Conservation (phyloP, 371 early-diverging fungal species). For the Thermomucor indicae-seudaticae region DNA sequence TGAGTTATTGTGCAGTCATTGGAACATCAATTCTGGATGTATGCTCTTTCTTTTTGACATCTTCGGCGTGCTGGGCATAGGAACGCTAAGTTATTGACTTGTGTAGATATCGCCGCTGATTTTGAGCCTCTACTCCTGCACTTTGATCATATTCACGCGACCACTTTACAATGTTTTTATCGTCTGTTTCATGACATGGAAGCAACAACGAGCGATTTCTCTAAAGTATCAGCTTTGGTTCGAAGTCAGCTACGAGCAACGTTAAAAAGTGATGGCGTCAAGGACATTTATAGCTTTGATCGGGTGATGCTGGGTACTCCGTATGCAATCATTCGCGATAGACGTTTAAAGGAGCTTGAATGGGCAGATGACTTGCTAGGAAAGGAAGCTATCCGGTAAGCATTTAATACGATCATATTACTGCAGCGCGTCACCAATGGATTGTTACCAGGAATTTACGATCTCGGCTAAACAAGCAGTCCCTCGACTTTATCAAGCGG, state of each 20-base stretch:
- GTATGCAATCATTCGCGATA: slow-evolving; percentile 59
- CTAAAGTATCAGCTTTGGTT: slow-evolving; percentile 54
- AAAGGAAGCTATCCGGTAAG: slow-evolving; percentile 61
- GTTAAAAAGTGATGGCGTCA: slow-evolving; percentile 33
- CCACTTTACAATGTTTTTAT: slow-evolving; percentile 54
- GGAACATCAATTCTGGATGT: slow-evolving; percentile 71
- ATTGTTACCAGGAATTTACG: slow-evolving; percentile 57
- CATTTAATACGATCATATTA: not conserved
- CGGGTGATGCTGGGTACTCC: slow-evolving; percentile 62
- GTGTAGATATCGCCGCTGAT: slow-evolving; percentile 44
- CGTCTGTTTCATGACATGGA: slow-evolving; percentile 69
- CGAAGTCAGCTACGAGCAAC: slow-evolving; percentile 49
- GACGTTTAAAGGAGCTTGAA: slow-evolving; percentile 68
- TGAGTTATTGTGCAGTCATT: slow-evolving; percentile 64
- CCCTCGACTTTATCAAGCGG: slow-evolving; percentile 68
- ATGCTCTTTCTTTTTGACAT: slow-evolving; percentile 13
- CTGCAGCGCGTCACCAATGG: not conserved
- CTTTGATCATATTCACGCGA: slow-evolving; percentile 57
- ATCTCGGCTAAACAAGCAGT: slow-evolving; percentile 55
- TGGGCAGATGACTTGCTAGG: slow-evolving; percentile 65
- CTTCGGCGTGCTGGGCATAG: not conserved
- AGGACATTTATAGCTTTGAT: slow-evolving; percentile 51
- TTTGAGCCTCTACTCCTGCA: slow-evolving; percentile 64
- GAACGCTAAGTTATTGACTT: not conserved
- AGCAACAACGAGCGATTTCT: slow-evolving; percentile 56